A percentile compares a stretch with the other conserved stretches of the same genome.
Conservation (phyloP, 345 rosid species). For the Gynandropsis gynandra region DNA sequence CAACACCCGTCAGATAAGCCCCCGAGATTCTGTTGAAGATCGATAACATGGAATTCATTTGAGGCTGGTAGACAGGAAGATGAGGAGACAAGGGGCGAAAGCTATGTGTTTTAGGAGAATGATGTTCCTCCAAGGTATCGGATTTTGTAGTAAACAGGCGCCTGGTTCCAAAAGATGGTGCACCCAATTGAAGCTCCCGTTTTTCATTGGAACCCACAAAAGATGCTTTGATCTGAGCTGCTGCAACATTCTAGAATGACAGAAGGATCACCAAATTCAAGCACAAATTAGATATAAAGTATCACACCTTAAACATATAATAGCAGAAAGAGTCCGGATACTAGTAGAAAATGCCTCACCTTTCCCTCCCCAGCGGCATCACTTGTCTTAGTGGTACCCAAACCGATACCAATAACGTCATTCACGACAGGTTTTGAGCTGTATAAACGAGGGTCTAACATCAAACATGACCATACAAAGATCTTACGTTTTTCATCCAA, state of each 20-base stretch:
- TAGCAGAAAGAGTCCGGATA: neutral
- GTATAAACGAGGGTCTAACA: neutral
- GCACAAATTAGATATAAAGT: conserved; percentile 1
- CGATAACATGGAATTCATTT: conserved; percentile 31
- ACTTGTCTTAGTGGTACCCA: conserved; percentile 16
- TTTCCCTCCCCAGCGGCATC: conserved; percentile 18
- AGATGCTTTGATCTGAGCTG: conserved; percentile 15
- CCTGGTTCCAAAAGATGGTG: conserved; percentile 6
- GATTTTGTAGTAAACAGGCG: conserved; percentile 26
- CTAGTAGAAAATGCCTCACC: conserved; percentile 14
- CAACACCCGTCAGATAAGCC: conserved; percentile 29
- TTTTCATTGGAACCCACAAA: conserved; percentile 17
- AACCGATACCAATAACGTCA: conserved; percentile 24
- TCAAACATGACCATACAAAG: neutral
- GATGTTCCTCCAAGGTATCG: conserved; percentile 22
- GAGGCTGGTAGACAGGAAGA: conserved; percentile 32
- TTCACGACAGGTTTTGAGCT: conserved; percentile 25
- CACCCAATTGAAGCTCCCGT: conserved; percentile 7
- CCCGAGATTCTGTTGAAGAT: conserved; percentile 35
- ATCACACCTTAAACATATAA: neutral
- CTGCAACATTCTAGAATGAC: conserved; percentile 10
- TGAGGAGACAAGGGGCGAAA: conserved; percentile 31
- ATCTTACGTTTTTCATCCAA: neutral
- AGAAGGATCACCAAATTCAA: conserved; percentile 3
- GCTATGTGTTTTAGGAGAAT: conserved; percentile 22